Evolutionary conservation across 2,329 filamentous ascomycete species (phyloP).

Genomic region (Trichophyton simii): DNA sequence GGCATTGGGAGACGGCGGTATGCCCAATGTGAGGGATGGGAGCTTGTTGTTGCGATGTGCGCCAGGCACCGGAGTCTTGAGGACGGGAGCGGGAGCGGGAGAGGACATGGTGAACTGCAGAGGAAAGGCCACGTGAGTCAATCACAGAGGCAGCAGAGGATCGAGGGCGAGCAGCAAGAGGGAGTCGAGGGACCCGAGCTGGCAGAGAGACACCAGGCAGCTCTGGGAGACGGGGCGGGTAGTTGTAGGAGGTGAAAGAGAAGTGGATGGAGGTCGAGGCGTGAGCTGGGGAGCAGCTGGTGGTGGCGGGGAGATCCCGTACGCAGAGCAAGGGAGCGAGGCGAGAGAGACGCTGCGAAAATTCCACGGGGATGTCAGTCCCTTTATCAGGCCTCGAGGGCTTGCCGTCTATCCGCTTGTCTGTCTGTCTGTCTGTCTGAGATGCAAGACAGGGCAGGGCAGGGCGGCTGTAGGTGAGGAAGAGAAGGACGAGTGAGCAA

Average conservation of each 20-base stretch:
- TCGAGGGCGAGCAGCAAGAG: neutral
- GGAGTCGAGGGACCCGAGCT: neutral
- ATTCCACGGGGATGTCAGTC: too few relatives aligned
- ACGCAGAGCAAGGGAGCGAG: neutral
- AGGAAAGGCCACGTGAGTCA: conserved; percentile 2
- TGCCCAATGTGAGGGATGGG: conserved; percentile 75
- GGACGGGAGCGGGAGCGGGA: conserved; percentile 51
- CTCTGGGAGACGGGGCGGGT: neutral
- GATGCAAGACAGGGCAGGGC: too few relatives aligned
- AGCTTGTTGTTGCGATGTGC: conserved; percentile 48
- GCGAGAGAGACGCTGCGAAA: neutral
- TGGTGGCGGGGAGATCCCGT: conserved; percentile 1
- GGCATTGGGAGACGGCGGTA: conserved; percentile 72
- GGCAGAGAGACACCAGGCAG: neutral
- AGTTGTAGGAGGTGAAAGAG: too few relatives aligned
- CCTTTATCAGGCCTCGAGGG: too few relatives aligned
- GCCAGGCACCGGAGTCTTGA: conserved; percentile 71
- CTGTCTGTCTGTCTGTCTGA: too few relatives aligned
- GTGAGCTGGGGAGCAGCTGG: neutral
- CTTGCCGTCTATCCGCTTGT: too few relatives aligned
- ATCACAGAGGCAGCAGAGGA: neutral
- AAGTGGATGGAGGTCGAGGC: too few relatives aligned
- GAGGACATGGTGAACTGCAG: conserved; percentile 50
- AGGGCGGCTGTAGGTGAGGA: too few relatives aligned
- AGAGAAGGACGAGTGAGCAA: too few relatives aligned